Conservation (phyloP, 2,329 filamentous ascomycete genomes). For the Hysterium pulicare region DNA sequence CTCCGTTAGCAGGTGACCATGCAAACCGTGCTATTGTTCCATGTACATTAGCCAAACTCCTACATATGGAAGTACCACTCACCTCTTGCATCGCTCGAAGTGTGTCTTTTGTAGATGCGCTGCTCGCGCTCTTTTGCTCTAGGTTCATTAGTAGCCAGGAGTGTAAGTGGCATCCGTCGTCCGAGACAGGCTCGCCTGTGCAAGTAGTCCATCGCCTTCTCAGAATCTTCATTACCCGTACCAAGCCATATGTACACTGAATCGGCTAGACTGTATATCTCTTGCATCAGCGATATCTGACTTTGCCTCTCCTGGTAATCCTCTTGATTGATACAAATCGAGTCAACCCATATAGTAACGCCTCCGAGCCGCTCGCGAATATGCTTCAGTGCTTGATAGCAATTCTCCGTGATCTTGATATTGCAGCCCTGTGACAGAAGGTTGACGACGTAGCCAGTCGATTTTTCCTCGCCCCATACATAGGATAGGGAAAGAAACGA, state of each 20-base stretch:
- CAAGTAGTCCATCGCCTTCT: not conserved
- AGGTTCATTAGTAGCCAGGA: not conserved
- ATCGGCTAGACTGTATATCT: not conserved
- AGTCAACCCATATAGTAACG: not conserved
- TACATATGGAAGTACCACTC: not conserved
- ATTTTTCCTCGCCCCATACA: not conserved
- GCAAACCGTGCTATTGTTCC: not conserved
- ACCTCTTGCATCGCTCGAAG: not conserved
- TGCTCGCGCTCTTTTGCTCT: not conserved
- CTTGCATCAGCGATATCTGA: not conserved
- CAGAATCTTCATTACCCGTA: not conserved
- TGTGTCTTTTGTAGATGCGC: not conserved
- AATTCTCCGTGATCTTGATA: not conserved
- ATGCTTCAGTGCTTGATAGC: not conserved
- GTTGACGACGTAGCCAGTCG: not conserved
- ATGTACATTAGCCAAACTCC: not conserved
- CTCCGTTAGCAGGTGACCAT: not conserved
- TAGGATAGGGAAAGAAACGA: not conserved
- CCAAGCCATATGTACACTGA: not conserved
- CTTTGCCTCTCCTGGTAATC: not conserved
- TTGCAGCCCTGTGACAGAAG: not conserved
- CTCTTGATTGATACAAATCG: not conserved
- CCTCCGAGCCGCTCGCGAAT: not conserved
- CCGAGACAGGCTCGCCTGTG: not conserved
- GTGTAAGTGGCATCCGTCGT: not conserved